phyloP scores from a whole-genome alignment of 176 grass and related monocot genomes.

The Musa acuminata region DNA sequence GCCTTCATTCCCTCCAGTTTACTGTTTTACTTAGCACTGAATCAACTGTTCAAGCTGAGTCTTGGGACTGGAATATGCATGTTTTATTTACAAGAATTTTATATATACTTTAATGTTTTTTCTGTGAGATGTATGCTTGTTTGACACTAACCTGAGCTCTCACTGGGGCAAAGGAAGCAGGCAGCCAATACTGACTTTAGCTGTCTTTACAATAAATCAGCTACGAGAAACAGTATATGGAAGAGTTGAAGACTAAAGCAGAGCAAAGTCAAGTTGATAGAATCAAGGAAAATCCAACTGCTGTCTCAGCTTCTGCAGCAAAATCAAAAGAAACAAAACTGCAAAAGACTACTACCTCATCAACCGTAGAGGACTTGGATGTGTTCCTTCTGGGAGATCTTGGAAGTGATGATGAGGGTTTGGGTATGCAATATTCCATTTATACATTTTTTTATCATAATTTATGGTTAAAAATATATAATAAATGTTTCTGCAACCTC shows the following conservation, averaged over 20 bases:
- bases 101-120: neutral
- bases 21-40: neutral
- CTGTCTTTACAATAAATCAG: constrained; percentile 24
- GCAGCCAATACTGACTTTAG: neutral
- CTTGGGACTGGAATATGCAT: neutral
- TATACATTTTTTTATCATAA: neutral
- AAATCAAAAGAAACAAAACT: constrained; percentile 47
- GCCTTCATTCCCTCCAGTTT: neutral
- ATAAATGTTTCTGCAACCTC: constrained; percentile 4
- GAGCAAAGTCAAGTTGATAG: constrained; percentile 47
- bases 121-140: neutral
- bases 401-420: constrained; percentile 73
- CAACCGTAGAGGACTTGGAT: constrained; percentile 81
- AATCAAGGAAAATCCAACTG: constrained; percentile 36
- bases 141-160: neutral
- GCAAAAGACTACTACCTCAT: constrained; percentile 65
- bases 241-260: constrained; percentile 66
- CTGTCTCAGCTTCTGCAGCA: constrained; percentile 24
- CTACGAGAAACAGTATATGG: constrained; percentile 70
- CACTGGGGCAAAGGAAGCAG: neutral
- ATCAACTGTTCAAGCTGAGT: neutral
- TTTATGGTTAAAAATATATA: neutral
- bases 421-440: constrained; percentile 32
- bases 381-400: constrained; percentile 92
- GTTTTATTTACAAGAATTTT: neutral